Evolutionary conservation across 208 protist genomes (phyloP).

Genomic region (Crithidia brevicula): DNA sequence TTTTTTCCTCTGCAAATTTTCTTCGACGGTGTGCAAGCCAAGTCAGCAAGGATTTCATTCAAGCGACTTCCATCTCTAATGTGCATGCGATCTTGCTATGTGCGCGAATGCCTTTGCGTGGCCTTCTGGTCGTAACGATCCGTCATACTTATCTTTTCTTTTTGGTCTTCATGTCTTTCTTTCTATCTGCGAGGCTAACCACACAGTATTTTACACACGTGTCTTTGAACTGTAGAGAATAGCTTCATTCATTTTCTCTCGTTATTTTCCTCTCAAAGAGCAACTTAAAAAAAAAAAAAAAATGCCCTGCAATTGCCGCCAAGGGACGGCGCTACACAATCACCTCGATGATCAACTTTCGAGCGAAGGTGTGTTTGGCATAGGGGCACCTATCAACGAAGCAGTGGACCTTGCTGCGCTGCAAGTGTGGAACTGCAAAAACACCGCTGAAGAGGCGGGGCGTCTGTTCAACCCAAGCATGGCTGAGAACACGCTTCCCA

Average conservation of each 20-base stretch:
- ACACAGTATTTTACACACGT: no score
- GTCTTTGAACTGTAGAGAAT: no score
- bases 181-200: no score
- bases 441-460: slow-evolving; percentile 45
- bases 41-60: no score
- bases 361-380: slow-evolving; percentile 68
- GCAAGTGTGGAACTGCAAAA: slow-evolving; percentile 75
- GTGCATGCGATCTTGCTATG: no score
- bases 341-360: slow-evolving; percentile 75
- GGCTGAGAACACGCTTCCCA: slow-evolving; percentile 55
- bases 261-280: no score
- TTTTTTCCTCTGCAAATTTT: no score
- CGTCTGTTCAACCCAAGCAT: slow-evolving; percentile 62
- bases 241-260: slow-evolving; percentile 7
- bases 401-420: slow-evolving; percentile 61
- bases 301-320: slow-evolving; percentile 90
- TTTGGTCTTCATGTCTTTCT: no score
- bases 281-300: not conserved
- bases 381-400: slow-evolving; percentile 70
- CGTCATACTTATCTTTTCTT: not conserved
- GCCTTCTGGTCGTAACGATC: no score
- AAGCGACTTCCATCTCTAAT: no score
- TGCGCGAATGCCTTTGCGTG: no score
- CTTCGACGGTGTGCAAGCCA: no score
- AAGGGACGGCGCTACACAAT: slow-evolving; percentile 73